Percentiles rank a stretch among this genome's conserved stretches.
phyloP scores from a whole-genome alignment of 2,329 filamentous ascomycete genomes.

The Colletotrichum sojae region DNA sequence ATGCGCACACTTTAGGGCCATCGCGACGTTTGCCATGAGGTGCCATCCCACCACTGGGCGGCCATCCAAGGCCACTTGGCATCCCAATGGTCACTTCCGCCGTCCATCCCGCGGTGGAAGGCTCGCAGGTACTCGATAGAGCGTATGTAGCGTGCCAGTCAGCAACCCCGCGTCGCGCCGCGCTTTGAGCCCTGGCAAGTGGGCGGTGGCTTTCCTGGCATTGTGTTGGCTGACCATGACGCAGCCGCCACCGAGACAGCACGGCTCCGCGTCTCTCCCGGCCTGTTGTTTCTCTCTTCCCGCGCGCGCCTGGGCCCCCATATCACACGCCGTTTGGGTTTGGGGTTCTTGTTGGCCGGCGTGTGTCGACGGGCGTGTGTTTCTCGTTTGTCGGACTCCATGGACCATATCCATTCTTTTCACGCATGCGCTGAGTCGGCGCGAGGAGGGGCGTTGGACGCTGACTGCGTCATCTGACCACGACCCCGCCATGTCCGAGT shows the following conservation, averaged over 20 bases:
- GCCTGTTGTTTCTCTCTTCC: slow-evolving; percentile 6
- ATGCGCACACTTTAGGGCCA: slow-evolving; percentile 23
- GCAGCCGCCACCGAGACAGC: slow-evolving; percentile 33
- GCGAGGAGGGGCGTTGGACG: slow-evolving; percentile 23
- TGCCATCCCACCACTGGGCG: slow-evolving; percentile 33
- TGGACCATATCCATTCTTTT: slow-evolving; percentile 19
- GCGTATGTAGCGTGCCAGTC: slow-evolving; percentile 8
- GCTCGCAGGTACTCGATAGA: not conserved
- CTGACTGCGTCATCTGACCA: slow-evolving; percentile 36
- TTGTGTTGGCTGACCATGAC: slow-evolving; percentile 33
- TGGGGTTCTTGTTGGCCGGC: slow-evolving; percentile 2
- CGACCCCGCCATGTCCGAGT: slow-evolving; percentile 33
- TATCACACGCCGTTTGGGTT: slow-evolving; percentile 18
- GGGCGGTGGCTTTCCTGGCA: slow-evolving; percentile 23
- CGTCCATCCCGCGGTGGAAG: slow-evolving; percentile 14
- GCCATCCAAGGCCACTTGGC: slow-evolving; percentile 22
- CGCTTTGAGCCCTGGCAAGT: slow-evolving; percentile 28
- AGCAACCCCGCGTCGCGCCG: slow-evolving; percentile 37
- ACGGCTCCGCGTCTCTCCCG: slow-evolving; percentile 17
- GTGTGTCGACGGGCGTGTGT: slow-evolving; percentile 21
- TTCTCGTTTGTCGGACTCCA: slow-evolving; percentile 13
- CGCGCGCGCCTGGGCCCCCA: slow-evolving; percentile 26
- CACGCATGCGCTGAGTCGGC: slow-evolving; percentile 10
- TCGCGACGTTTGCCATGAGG: slow-evolving; percentile 28
- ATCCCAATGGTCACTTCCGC: slow-evolving; percentile 25